These are phyloP conservation scores for Cercospora sp. DNA, from an alignment of 2,329 filamentous ascomycete genomes.

Conservation along the genomic window DNA sequence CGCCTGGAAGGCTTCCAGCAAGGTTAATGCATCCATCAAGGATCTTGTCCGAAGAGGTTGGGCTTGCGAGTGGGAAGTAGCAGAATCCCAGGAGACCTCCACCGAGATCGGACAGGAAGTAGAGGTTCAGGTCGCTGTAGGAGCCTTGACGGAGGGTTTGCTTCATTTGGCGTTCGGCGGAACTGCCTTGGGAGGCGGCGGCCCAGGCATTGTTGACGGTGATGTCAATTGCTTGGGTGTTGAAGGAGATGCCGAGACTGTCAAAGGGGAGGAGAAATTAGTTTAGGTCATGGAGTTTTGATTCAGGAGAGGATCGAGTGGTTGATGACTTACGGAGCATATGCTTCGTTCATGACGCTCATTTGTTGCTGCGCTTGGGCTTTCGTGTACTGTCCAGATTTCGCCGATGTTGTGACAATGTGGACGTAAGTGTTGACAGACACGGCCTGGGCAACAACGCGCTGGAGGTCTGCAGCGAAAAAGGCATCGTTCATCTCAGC, in stretches of 20 bases:
- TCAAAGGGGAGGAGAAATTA: conserved; percentile 37
- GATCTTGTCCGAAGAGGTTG: conserved; percentile 43
- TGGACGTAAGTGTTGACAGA: conserved; percentile 41
- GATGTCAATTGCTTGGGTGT: conserved; percentile 49
- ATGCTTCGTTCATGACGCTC: conserved; percentile 10
- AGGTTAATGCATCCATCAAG: conserved; percentile 58
- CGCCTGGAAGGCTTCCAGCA: conserved; percentile 54
- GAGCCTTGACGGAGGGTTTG: conserved; percentile 51
- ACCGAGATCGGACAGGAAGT: conserved; percentile 56
- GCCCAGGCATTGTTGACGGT: conserved; percentile 56
- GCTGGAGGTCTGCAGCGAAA: conserved; percentile 13
- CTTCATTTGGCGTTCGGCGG: conserved; percentile 49
- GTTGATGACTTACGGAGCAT: neutral
- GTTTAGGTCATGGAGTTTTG: neutral
- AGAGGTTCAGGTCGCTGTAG: conserved; percentile 57
- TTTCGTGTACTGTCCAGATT: conserved; percentile 39
- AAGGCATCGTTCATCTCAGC: conserved; percentile 26
- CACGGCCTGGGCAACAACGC: conserved; percentile 11
- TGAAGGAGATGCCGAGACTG: conserved; percentile 47
- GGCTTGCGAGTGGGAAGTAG: conserved; percentile 36
- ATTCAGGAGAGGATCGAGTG: neutral
- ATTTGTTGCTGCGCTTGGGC: conserved; percentile 38
- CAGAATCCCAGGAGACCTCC: conserved; percentile 32
- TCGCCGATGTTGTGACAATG: conserved; percentile 41
- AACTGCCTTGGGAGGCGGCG: conserved; percentile 45